Conservation (phyloP, 257 asterid genomes). For the Coffea canephora region DNA sequence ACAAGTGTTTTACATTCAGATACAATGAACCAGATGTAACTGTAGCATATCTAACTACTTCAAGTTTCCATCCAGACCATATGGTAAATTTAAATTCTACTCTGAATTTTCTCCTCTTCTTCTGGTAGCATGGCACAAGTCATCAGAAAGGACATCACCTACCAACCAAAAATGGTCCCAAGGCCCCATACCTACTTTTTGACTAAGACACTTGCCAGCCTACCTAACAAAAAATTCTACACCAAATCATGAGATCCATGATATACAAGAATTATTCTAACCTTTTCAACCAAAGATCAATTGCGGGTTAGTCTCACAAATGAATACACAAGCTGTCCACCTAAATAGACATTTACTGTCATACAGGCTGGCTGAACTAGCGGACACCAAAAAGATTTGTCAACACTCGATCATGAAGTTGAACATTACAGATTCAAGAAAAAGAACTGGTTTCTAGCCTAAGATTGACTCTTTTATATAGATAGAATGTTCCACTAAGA, state of each 20-base stretch:
- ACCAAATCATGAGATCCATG: constrained; percentile 6
- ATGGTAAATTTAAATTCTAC: not conserved
- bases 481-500: not conserved
- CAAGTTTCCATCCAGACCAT: no score
- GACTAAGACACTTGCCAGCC: constrained; percentile 36
- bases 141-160: not conserved
- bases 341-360: not conserved
- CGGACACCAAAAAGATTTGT: constrained; percentile 4
- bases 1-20: not conserved
- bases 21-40: not conserved
- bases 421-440: not conserved
- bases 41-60: not conserved
- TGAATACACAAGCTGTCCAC: not conserved
- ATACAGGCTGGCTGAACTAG: not conserved
- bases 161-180: constrained; percentile 22
- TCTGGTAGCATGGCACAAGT: not conserved
- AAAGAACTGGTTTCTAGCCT: not conserved
- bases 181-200: constrained; percentile 27
- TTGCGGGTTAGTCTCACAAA: not conserved
- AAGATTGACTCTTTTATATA: not conserved
- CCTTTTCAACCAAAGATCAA: constrained; percentile 5
- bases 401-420: not conserved
- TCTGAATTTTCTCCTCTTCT: not conserved
- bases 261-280: not conserved
- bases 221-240: constrained; percentile 17